Evolutionary conservation across 1,139 yeast genomes (phyloP).

Genomic region (Wickerhamomyces sp.): DNA sequence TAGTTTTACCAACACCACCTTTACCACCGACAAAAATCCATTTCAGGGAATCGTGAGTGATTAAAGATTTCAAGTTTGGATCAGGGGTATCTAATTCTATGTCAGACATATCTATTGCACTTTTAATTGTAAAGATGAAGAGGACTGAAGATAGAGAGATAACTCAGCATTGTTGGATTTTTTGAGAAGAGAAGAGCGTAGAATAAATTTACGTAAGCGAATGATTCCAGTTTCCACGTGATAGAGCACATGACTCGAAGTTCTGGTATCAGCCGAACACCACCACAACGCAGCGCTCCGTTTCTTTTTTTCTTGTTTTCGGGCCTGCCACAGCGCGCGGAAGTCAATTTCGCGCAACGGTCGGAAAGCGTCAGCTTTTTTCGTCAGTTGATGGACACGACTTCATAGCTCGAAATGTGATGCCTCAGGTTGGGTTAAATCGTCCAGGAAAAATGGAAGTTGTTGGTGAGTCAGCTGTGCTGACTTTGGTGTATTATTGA

Average conservation of each 20-base stretch:
- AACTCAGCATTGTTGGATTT: no score
- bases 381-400: background rate
- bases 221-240: no score
- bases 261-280: no score
- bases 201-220: no score
- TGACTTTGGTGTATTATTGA: no score
- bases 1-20: constrained; percentile 99
- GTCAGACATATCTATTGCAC: constrained; percentile 16
- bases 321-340: background rate
- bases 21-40: constrained; percentile 99
- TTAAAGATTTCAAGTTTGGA: constrained; percentile 63
- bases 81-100: constrained; percentile 35
- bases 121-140: no score
- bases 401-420: no score
- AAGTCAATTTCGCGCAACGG: background rate
- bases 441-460: background rate
- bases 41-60: constrained; percentile 64
- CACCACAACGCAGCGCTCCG: background rate
- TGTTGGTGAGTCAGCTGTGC: background rate
- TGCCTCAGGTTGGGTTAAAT: no score
- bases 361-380: background rate
- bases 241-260: no score
- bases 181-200: no score
- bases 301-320: background rate
- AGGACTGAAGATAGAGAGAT: no score